Conservation (phyloP, 345 rosid genomes). For the Cochlearia excelsa region DNA sequence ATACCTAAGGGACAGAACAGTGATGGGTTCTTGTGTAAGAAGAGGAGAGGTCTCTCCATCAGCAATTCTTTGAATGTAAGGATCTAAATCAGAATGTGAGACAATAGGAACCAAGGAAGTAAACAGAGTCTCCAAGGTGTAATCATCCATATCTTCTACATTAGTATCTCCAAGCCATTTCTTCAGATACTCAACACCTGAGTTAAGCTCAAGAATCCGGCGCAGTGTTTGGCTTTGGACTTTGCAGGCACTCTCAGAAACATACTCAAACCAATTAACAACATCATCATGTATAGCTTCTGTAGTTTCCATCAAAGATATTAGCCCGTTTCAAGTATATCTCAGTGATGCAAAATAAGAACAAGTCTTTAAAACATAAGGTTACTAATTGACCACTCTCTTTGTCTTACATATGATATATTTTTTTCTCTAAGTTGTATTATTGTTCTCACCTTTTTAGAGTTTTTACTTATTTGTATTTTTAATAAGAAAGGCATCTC, state of each 20-base stretch:
- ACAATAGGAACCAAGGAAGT: constrained; percentile 69
- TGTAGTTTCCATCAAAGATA: constrained; percentile 30
- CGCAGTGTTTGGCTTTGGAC: constrained; percentile 71
- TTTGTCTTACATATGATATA: constrained; percentile 11
- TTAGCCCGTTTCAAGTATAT: constrained; percentile 5
- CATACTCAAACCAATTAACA: constrained; percentile 61
- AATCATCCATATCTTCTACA: constrained; percentile 50
- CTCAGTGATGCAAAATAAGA: constrained; percentile 14
- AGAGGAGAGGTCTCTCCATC: constrained; percentile 74
- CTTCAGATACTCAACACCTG: constrained; percentile 58
- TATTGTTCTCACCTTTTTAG: constrained; percentile 31
- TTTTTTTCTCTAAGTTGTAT: constrained; percentile 13
- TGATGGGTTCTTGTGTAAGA: constrained; percentile 68
- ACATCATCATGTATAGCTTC: constrained; percentile 41
- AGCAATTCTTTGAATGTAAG: constrained; percentile 73
- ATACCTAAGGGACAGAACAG: constrained; percentile 76
- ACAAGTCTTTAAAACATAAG: background rate
- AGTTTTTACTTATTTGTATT: constrained; percentile 12
- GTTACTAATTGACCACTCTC: constrained; percentile 16
- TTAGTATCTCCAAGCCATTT: constrained; percentile 56
- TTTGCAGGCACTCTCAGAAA: constrained; percentile 46
- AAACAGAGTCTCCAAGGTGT: constrained; percentile 64
- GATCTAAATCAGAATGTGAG: constrained; percentile 84
- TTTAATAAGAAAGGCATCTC: constrained; percentile 11
- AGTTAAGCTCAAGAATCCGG: constrained; percentile 61